A percentile compares a stretch with the other conserved stretches of the same genome.
Evolutionary conservation across 1,284 basidiomycete genomes (phyloP).

Genomic region (Erythrobasidium hasegawianum): DNA sequence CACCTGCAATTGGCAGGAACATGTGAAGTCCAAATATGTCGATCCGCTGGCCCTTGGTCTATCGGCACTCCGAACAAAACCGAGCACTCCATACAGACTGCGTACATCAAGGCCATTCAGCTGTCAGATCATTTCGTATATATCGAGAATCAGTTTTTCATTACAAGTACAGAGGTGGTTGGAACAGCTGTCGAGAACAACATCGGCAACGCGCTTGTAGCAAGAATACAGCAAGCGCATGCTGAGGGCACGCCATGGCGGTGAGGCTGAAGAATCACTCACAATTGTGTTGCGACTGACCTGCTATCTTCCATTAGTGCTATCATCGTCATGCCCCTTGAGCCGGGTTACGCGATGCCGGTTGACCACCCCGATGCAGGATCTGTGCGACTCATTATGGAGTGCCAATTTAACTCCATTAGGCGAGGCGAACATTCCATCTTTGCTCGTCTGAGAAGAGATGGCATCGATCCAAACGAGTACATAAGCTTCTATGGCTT

Average conservation of each 20-base stretch:
- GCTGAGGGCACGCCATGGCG: conserved; percentile 78
- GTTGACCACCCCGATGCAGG: conserved; percentile 90
- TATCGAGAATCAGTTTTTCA: conserved; percentile 98
- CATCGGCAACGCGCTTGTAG: conserved; percentile 90
- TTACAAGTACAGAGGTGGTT: conserved; percentile 59
- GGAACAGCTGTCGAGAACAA: conserved; percentile 85
- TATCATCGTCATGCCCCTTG: conserved; percentile 84
- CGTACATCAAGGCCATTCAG: conserved; percentile 59
- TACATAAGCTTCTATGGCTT: conserved; percentile 90
- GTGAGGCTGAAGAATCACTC: not conserved
- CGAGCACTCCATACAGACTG: conserved; percentile 71
- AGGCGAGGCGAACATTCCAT: conserved; percentile 88
- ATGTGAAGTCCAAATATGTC: conserved; percentile 94
- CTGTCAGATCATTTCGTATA: conserved; percentile 90
- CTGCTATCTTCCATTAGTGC: conserved; percentile 52
- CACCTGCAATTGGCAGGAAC: conserved; percentile 85
- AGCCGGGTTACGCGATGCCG: conserved; percentile 91
- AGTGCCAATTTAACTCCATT: conserved; percentile 88
- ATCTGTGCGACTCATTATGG: conserved; percentile 84
- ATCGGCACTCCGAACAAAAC: conserved; percentile 79
- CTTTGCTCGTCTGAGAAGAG: conserved; percentile 76
- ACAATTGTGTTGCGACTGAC: not conserved
- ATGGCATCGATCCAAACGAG: conserved; percentile 87
- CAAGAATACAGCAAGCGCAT: conserved; percentile 85
- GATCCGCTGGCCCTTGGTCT: conserved; percentile 93